Percentiles rank a stretch among this genome's conserved stretches.
These are phyloP conservation scores for Lophiostoma macrostomum DNA, from an alignment of 495 filamentous ascomycete genomes.

Conservation along the genomic window DNA sequence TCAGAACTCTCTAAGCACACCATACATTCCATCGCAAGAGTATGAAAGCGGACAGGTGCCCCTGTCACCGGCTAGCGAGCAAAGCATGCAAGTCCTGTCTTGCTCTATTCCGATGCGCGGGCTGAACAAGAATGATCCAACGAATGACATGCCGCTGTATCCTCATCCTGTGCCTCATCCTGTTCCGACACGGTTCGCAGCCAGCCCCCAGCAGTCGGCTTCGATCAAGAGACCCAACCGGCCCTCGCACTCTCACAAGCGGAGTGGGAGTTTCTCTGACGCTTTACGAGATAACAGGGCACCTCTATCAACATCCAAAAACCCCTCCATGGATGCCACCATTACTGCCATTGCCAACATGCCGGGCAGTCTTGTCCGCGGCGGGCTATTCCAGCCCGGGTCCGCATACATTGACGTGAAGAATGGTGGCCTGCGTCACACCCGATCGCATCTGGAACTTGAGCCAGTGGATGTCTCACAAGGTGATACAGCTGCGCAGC, in stretches of 20 bases:
- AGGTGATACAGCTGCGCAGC: constrained; percentile 1
- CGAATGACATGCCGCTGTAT: constrained; percentile 33
- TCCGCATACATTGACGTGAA: constrained; percentile 35
- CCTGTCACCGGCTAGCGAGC: constrained; percentile 48
- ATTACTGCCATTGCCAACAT: constrained; percentile 39
- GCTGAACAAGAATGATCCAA: constrained; percentile 25
- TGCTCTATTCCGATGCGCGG: constrained; percentile 69
- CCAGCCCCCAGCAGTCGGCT: constrained; percentile 20
- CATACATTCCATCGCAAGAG: constrained; percentile 30
- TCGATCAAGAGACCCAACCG: constrained; percentile 23
- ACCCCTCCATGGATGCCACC: constrained; percentile 42
- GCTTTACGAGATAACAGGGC: constrained; percentile 72
- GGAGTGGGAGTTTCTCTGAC: constrained; percentile 79
- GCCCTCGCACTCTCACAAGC: constrained; percentile 58
- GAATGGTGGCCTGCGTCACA: constrained; percentile 19
- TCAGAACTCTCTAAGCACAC: constrained; percentile 33
- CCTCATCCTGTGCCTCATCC: constrained; percentile 35
- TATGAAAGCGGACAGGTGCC: constrained; percentile 24
- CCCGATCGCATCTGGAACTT: constrained; percentile 29
- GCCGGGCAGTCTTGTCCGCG: constrained; percentile 80
- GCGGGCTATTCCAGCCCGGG: constrained; percentile 40
- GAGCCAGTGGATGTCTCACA: constrained; percentile 19
- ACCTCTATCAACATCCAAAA: constrained; percentile 54
- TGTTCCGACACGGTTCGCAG: constrained; percentile 17
- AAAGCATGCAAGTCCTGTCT: constrained; percentile 66